Percentiles rank a stretch among this genome's conserved stretches.
These are phyloP conservation scores for Hypoxylon rubiginosum DNA, from an alignment of 2,329 filamentous ascomycete species.

Conservation along the genomic window DNA sequence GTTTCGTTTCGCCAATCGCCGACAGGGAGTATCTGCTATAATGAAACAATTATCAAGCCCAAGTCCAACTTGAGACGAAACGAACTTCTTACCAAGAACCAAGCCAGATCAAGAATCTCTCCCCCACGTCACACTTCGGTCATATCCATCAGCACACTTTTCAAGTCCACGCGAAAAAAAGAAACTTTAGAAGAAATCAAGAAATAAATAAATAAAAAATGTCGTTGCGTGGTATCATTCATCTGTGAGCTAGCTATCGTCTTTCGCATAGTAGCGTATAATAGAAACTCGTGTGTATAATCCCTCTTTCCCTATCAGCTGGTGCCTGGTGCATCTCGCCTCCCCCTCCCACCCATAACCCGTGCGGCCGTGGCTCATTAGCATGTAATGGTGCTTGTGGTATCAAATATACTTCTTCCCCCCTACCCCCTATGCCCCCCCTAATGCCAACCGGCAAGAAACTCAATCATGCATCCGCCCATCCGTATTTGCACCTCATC, in stretches of 20 bases:
- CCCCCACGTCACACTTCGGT: conserved; percentile 24
- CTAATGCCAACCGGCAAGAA: conserved; percentile 17
- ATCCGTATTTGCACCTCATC: conserved; percentile 20
- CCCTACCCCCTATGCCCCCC: no score
- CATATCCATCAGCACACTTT: conserved; percentile 15
- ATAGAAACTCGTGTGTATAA: conserved; percentile 12
- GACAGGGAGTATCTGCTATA: conserved; percentile 32
- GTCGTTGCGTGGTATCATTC: conserved; percentile 41
- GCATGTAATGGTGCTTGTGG: conserved; percentile 30
- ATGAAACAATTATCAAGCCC: conserved; percentile 33
- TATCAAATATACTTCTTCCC: conserved; percentile 29
- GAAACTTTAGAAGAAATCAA: conserved; percentile 12
- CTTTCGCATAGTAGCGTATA: conserved; percentile 18
- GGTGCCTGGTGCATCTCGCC: conserved; percentile 4
- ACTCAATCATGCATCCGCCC: conserved; percentile 28
- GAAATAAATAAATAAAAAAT: conserved; percentile 27
- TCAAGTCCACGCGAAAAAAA: conserved; percentile 13
- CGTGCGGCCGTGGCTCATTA: conserved; percentile 34
- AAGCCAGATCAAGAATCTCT: conserved; percentile 12
- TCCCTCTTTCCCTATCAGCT: conserved; percentile 15
- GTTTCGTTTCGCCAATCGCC: conserved; percentile 39
- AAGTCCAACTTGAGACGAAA: conserved; percentile 36
- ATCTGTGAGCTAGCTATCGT: conserved; percentile 20
- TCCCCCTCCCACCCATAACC: conserved; percentile 2
- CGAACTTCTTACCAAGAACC: conserved; percentile 18